Base-by-base conservation (phyloP, 352 stramenopile genomes). In the Proteromonas lacertae region DNA sequence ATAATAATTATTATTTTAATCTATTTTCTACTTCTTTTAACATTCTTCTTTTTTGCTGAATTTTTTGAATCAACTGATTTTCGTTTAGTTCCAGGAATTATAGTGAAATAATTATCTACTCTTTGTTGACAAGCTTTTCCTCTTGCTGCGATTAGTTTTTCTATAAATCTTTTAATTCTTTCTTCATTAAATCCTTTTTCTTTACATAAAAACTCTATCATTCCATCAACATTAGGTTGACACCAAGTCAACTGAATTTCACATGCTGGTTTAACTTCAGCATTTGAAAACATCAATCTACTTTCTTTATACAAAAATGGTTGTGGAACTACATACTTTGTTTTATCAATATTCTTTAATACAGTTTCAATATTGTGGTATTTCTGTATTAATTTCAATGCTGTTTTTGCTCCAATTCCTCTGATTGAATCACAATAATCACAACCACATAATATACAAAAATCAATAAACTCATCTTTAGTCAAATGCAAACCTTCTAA, bases 81-180 rank as follows among this genome's bases (percentile, higher is more conserved):
- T n/a, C n/a, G n/a, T n/a, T n/a, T n/a, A n/a, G n/a, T n/a, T n/a
- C n/a, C n/a, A n/a, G n/a, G n/a, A n/a, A n/a, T n/a, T n/a, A n/a
- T n/a, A n/a, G n/a, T n/a, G n/a, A 93, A 94, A 50, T 93, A 96
- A 36, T 56, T 75, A 56, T 94, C 81, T 50, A 96, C 81, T 16
- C 81, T 66, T 41, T 78, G 74, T 50, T 96, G 83, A 17, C 72
- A 76, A 43, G 88, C 81, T 21, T 68, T 65, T 44, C 71, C 71
- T 52, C 84, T 76, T 10, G 76, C 80, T 46, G 90, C 90, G 56
- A 90, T 78, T 13, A 96, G 56, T 35, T 81, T 78, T 46, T 83
- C 75, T 52, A 96, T 90, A 28, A 59, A 70, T 10, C 47, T 59
- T 24, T 71, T 52, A 46, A 94, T 79, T 36, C 81, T 68, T 14